Evolutionary conservation across 805 yeast species (phyloP).

Genomic region (Kazachstania taianensis): DNA sequence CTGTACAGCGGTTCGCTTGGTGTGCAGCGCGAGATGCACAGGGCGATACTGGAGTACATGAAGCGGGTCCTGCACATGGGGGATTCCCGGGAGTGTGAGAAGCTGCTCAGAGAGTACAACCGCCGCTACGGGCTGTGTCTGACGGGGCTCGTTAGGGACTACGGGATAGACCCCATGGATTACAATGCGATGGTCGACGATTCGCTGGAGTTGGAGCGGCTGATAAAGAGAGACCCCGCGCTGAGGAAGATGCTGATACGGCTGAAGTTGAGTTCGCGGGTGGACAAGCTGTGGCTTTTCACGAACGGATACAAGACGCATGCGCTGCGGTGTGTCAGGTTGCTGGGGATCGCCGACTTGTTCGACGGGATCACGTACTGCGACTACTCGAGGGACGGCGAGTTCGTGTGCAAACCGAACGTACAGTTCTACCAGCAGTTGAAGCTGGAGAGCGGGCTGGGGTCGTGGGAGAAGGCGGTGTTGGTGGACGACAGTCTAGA

Average conservation of each 20-base stretch:
- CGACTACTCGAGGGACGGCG: conserved; percentile 49
- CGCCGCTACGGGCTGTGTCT: conserved; percentile 80
- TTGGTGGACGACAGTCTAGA: conserved; percentile 82
- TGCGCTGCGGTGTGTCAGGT: conserved; percentile 64
- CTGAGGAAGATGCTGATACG: conserved; percentile 41
- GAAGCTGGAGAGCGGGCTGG: conserved; percentile 43
- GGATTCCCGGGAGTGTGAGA: conserved; percentile 54
- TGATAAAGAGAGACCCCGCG: conserved; percentile 48
- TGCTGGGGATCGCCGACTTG: conserved; percentile 77
- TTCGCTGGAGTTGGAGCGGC: conserved; percentile 67
- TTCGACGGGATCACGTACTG: conserved; percentile 91
- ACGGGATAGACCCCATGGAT: conserved; percentile 71
- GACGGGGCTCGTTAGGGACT: conserved; percentile 59
- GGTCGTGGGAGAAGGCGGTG: conserved; percentile 39
- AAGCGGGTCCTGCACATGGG: conserved; percentile 46
- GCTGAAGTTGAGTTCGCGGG: conserved; percentile 35
- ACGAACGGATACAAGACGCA: conserved; percentile 91
- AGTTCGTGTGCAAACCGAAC: conserved; percentile 81
- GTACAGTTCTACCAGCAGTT: conserved; percentile 51
- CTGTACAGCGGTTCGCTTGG: conserved; percentile 60
- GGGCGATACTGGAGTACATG: conserved; percentile 69
- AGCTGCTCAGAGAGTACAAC: conserved; percentile 62
- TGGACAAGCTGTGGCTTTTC: conserved; percentile 74
- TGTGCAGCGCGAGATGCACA: conserved; percentile 79
- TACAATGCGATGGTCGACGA: conserved; percentile 85